A percentile compares a stretch with the other conserved stretches of the same genome.
Conservation (phyloP, 2,329 filamentous ascomycete genomes). For the Amesomyces nigricolor region DNA sequence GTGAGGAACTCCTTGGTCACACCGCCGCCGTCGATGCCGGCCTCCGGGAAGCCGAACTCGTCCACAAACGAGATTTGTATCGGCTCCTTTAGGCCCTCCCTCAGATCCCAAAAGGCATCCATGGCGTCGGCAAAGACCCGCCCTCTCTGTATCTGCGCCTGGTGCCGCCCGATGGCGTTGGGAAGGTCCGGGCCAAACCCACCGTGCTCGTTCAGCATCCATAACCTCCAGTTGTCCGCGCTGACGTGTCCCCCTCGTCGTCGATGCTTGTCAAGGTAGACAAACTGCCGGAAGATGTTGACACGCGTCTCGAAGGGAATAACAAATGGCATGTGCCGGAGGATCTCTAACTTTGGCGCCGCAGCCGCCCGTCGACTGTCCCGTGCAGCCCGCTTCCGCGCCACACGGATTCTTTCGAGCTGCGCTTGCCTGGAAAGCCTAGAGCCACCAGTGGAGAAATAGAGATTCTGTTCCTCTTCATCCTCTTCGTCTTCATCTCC, state of each 20-base stretch:
- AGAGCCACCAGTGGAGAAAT: slow-evolving; percentile 45
- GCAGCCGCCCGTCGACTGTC: slow-evolving; percentile 71
- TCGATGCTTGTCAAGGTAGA: slow-evolving; percentile 72
- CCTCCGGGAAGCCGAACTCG: slow-evolving; percentile 77
- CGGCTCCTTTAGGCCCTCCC: slow-evolving; percentile 81
- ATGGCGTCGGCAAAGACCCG: slow-evolving; percentile 82
- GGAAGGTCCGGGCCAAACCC: slow-evolving; percentile 27
- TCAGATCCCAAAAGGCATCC: slow-evolving; percentile 72
- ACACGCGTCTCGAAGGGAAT: slow-evolving; percentile 91
- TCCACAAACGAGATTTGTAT: slow-evolving; percentile 97
- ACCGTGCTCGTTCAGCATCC: slow-evolving; percentile 41
- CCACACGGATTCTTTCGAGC: slow-evolving; percentile 56
- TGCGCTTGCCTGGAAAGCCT: slow-evolving; percentile 57
- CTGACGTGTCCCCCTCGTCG: slow-evolving; percentile 64
- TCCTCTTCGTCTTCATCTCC: slow-evolving; percentile 54
- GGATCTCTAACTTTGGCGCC: slow-evolving; percentile 79
- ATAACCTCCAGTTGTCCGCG: slow-evolving; percentile 68
- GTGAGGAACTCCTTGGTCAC: slow-evolving; percentile 97
- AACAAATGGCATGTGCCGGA: slow-evolving; percentile 95
- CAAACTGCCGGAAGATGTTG: slow-evolving; percentile 87
- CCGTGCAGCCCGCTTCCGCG: slow-evolving; percentile 61
- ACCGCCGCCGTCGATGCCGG: slow-evolving; percentile 92
- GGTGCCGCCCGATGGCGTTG: slow-evolving; percentile 53
- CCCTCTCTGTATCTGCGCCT: slow-evolving; percentile 73
- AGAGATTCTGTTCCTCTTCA: slow-evolving; percentile 30